phyloP scores from a whole-genome alignment of 2,329 filamentous ascomycete genomes.

The Claviceps sp. region DNA sequence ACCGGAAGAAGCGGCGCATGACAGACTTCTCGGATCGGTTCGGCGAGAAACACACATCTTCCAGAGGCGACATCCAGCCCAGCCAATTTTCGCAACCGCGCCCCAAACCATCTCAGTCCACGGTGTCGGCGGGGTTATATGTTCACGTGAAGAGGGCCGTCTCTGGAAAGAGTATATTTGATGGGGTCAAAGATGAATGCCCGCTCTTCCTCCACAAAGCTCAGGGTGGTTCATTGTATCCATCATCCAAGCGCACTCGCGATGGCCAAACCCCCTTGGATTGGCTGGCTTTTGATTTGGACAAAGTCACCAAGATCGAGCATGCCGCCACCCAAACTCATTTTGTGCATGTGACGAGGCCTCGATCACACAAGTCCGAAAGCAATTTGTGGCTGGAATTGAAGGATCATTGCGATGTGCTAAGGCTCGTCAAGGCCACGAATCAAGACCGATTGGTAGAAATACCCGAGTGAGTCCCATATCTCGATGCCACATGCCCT shows the following conservation, averaged over 20 bases:
- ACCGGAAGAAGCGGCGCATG: constrained; percentile 7
- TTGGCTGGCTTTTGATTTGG: constrained; percentile 7
- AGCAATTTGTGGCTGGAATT: constrained; percentile 13
- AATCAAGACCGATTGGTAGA: not conserved
- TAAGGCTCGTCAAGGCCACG: not conserved
- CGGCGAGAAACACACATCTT: not conserved
- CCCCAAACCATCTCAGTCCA: not conserved
- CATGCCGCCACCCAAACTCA: constrained; percentile 9
- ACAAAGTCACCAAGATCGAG: constrained; percentile 1
- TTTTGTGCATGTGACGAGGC: constrained; percentile 13
- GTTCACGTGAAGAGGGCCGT: constrained; percentile 13
- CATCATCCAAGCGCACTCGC: not conserved
- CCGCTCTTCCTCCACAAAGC: constrained; percentile 3
- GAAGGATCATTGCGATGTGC: not conserved
- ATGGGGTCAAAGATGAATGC: not conserved
- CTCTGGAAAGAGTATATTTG: constrained; percentile 10
- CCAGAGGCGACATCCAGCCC: constrained; percentile 16
- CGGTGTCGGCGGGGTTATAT: not conserved
- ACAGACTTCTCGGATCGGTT: constrained; percentile 5
- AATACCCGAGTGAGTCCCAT: not conserved
- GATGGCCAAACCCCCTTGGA: not conserved
- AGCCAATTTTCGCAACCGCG: constrained; percentile 10
- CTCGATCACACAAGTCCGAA: constrained; percentile 2
- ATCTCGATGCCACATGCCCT: not conserved
- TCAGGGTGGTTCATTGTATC: not conserved